phyloP scores from a whole-genome alignment of 1,284 basidiomycete species.

The Agroathelia rolfsii region DNA sequence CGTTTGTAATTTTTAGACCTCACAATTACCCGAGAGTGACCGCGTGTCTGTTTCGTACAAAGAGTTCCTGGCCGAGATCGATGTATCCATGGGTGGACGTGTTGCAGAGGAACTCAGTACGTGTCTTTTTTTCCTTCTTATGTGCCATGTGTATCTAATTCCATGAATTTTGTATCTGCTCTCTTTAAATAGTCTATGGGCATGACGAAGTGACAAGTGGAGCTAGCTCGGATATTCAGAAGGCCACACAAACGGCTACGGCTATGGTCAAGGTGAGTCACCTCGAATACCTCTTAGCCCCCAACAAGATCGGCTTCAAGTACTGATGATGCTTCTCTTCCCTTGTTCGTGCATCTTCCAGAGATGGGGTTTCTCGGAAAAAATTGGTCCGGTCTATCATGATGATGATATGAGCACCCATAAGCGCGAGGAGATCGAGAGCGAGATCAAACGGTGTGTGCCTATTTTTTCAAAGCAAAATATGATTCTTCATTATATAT shows the following conservation, averaged over 20 bases:
- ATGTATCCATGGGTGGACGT: conserved; percentile 88
- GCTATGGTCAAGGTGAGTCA: conserved; percentile 77
- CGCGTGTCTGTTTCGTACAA: conserved; percentile 59
- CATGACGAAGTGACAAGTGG: conserved; percentile 82
- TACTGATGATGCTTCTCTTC: conserved; percentile 6
- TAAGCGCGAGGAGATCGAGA: conserved; percentile 76
- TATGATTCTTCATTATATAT: too few relatives aligned
- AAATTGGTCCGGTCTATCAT: conserved; percentile 75
- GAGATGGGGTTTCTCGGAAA: conserved; percentile 80
- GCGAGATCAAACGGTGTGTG: conserved; percentile 70
- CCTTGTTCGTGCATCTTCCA: conserved; percentile 16
- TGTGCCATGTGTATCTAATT: conserved; percentile 2
- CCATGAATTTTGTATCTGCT: conserved; percentile 6
- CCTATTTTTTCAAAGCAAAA: too few relatives aligned
- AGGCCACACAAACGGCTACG: conserved; percentile 74
- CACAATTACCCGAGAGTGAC: conserved; percentile 81
- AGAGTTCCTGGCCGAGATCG: conserved; percentile 72
- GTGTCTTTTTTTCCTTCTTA: conserved; percentile 16
- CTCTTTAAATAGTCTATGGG: conserved; percentile 64
- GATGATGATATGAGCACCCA: conserved; percentile 60
- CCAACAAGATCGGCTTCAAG: neutral
- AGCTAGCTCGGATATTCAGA: conserved; percentile 78
- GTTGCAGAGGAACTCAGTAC: conserved; percentile 85
- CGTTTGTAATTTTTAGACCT: conserved; percentile 57
- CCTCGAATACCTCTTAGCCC: conserved; percentile 1